phyloP scores from a whole-genome alignment of 208 protist genomes.

The Endotrypanum monterogeii region DNA sequence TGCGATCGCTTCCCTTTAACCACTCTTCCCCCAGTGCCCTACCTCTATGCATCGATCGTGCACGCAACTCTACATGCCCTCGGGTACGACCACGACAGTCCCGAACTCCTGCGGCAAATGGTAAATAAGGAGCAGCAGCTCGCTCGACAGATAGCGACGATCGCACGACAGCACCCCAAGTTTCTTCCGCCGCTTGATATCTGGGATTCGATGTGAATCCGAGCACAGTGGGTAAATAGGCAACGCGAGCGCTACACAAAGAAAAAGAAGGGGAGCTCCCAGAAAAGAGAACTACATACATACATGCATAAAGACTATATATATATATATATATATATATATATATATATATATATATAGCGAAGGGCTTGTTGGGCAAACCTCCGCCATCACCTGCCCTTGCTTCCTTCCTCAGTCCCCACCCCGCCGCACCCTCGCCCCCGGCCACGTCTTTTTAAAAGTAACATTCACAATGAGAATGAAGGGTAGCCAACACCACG shows the following conservation, averaged over 20 bases:
- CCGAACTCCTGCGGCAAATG: constrained; percentile 61
- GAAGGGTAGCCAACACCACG: neutral
- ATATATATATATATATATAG: neutral
- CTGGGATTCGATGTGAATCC: constrained; percentile 24
- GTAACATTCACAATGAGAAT: neutral
- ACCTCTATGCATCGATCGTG: constrained; percentile 66
- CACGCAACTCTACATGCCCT: constrained; percentile 80
- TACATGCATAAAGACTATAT: neutral
- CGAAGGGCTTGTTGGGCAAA: neutral
- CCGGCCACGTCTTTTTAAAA: neutral
- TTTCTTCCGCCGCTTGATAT: constrained; percentile 43
- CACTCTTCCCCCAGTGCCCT: constrained; percentile 63
- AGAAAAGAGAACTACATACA: neutral
- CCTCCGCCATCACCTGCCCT: neutral
- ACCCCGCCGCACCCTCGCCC: neutral
- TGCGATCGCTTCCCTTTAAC: constrained; percentile 25
- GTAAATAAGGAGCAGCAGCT: constrained; percentile 61
- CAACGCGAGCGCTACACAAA: no score
- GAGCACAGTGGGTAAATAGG: no score
- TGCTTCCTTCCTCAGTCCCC: no score
- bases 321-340: neutral
- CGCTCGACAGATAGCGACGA: constrained; percentile 31
- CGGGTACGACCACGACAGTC: constrained; percentile 74
- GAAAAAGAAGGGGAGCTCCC: neutral
- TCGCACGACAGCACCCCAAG: constrained; percentile 43